These are phyloP conservation scores for Cardamine chenopodiifolia DNA, from an alignment of 345 rosid genomes.

Conservation along the genomic window DNA sequence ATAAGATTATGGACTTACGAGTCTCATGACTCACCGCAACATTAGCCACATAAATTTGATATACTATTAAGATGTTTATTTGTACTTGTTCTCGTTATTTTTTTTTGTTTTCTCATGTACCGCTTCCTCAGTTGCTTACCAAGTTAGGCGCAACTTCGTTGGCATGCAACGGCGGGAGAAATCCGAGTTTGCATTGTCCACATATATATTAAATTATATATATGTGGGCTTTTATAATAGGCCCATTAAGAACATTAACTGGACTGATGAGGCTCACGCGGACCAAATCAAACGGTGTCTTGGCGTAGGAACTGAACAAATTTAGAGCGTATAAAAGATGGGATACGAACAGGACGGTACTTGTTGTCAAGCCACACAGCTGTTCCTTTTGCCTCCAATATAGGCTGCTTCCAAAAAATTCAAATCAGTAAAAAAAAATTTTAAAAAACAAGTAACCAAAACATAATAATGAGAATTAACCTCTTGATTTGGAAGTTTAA, in stretches of 20 bases:
- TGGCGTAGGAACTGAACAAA: slow-evolving; percentile 53
- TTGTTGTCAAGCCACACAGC: slow-evolving; percentile 86
- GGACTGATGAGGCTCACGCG: neutral
- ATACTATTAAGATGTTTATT: too few relatives aligned
- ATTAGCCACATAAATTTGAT: neutral
- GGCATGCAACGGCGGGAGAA: slow-evolving; percentile 20
- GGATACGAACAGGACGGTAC: slow-evolving; percentile 75
- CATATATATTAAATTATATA: neutral
- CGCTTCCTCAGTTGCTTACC: neutral
- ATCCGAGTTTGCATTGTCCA: neutral
- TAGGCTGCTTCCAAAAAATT: slow-evolving; percentile 48
- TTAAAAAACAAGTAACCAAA: neutral
- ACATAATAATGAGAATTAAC: slow-evolving; percentile 32
- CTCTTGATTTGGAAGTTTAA: slow-evolving; percentile 74
- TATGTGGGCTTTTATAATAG: neutral
- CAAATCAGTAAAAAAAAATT: neutral
- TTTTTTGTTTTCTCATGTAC: neutral
- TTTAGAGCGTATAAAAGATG: slow-evolving; percentile 64
- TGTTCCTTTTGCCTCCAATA: slow-evolving; percentile 75
- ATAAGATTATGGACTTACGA: neutral
- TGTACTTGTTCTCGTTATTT: neutral
- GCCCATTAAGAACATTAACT: neutral
- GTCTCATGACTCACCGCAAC: neutral
- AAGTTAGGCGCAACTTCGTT: neutral
- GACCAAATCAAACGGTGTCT: slow-evolving; percentile 42